Evolutionary conservation across 495 filamentous ascomycete genomes (phyloP).

Genomic region (Xylaria acuta): DNA sequence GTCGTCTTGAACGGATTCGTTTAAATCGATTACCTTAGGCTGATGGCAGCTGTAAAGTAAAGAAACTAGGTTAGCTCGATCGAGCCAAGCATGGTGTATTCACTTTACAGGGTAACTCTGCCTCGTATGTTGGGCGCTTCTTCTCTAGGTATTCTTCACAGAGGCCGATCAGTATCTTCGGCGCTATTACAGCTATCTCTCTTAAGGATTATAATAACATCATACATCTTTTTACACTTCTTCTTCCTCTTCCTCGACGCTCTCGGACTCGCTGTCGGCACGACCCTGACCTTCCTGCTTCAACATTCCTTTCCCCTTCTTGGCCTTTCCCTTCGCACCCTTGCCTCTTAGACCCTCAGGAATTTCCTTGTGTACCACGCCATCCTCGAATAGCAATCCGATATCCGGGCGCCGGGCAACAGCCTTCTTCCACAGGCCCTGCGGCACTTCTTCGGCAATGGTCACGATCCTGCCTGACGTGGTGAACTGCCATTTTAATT

Average conservation of each 20-base stretch:
- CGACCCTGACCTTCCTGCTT: slow-evolving; percentile 40
- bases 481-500: slow-evolving; percentile 40
- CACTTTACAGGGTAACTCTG: neutral
- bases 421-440: slow-evolving; percentile 45
- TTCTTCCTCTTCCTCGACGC: slow-evolving; percentile 21
- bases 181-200: slow-evolving; percentile 12
- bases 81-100: neutral
- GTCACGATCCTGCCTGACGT: slow-evolving; percentile 41
- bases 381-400: slow-evolving; percentile 44
- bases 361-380: slow-evolving; percentile 50
- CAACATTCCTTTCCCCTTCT: slow-evolving; percentile 46
- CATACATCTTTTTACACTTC: slow-evolving; percentile 19
- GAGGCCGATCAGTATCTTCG: neutral
- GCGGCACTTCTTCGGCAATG: slow-evolving; percentile 39
- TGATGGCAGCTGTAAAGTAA: no score
- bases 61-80: no score
- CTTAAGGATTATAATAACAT: slow-evolving; percentile 3
- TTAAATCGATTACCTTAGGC: no score
- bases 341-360: slow-evolving; percentile 51
- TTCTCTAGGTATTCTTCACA: neutral
- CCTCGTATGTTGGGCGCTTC: neutral
- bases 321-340: slow-evolving; percentile 47
- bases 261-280: slow-evolving; percentile 40
- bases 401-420: slow-evolving; percentile 44
- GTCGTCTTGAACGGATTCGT: neutral